Evolutionary conservation across 306 rosid species (phyloP).

Genomic region (Biancaea sappan): DNA sequence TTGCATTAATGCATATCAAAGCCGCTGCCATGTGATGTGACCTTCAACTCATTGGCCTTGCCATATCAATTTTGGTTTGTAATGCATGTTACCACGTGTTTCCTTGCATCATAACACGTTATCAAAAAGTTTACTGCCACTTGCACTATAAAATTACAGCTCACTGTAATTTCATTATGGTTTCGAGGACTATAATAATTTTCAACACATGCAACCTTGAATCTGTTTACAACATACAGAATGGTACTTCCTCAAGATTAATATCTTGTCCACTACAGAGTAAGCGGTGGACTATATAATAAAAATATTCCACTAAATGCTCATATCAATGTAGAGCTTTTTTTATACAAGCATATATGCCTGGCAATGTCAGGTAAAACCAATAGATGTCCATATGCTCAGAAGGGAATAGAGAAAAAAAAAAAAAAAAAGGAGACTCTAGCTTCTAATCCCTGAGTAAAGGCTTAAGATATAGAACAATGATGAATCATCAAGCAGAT

Average conservation of each 20-base stretch:
- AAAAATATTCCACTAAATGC: slow-evolving; percentile 24
- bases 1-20: too few relatives aligned
- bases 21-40: too few relatives aligned
- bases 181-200: neutral
- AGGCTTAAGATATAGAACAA: slow-evolving; percentile 34
- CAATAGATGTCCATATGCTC: slow-evolving; percentile 41
- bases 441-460: slow-evolving; percentile 32
- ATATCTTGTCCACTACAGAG: neutral
- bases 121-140: too few relatives aligned
- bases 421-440: slow-evolving; percentile 36
- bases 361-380: slow-evolving; percentile 39
- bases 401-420: slow-evolving; percentile 32
- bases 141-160: neutral
- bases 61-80: neutral
- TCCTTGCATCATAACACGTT: neutral
- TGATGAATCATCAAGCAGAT: slow-evolving; percentile 42
- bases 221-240: neutral
- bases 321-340: slow-evolving; percentile 48
- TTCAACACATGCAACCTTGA: neutral
- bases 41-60: too few relatives aligned
- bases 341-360: slow-evolving; percentile 53
- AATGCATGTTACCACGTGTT: neutral
- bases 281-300: neutral
- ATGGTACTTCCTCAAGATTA: neutral
- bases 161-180: neutral